Evolutionary conservation across 129 eudicot genomes (phyloP), one percentile per base, ranked within the genome.

Genomic region (Smallanthus sonchifolius): DNA sequence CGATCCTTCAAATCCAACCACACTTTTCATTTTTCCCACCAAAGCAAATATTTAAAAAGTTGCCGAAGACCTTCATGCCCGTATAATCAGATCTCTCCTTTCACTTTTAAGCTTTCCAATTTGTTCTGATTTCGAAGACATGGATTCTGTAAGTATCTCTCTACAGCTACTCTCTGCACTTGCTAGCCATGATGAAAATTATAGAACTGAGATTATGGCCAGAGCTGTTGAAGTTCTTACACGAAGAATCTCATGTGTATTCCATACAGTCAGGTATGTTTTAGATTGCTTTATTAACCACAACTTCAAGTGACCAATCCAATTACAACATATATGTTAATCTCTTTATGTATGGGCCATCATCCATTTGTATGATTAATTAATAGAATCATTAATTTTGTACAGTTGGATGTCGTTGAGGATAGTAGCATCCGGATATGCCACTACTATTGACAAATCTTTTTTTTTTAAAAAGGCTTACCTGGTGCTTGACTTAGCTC

Each of bases 141-240:
- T 63, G 52, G 86, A 79, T 72, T 76, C 82, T 16, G 63, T 86
- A 45, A 76, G 95, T 74, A 91, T 49, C 56, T 49, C 56, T 48
- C 19, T 48, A 15, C 6, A 28, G 98, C 91, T 90, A 65, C 96
- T 90, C 70, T 86, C 97, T 78, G 86, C 87, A 24, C 32, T 83
- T 70, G 91, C 96, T 74, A 63, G 87, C 74, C 84, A 82, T 61
- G 92, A 86, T 69, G 93, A 72, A 55, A 86, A 82, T 70, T 78
- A 81, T 67, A 94, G 77, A 87, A 47, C 47, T 56, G 90, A 85
- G 83, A 80, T 91, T 64, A 88, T 87, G 96, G 98, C 97, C 65
- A 96, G 90, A 66, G 89, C 91, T 42, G 80, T 95, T 82, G 97
- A 94, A 81, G 84, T 88, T 45, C 91, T 94, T 56, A 86, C 97